Base-by-base conservation (phyloP, 257 asterid species). In the Salvia hispanica region DNA sequence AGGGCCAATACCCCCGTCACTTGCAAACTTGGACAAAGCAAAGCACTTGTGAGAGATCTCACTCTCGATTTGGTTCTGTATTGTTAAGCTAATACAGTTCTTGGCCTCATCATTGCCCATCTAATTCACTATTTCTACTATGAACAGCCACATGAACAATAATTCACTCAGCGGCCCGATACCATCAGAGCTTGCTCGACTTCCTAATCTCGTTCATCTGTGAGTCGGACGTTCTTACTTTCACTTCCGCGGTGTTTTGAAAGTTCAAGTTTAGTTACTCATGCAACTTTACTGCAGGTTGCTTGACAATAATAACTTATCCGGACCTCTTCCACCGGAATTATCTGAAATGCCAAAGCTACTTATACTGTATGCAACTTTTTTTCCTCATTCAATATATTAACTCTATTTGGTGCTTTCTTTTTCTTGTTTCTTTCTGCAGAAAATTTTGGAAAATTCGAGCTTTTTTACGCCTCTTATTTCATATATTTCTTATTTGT, bases 141-240 rank as follows among this genome's bases (percentile, higher is more conserved):
- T 76, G 76, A 74, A 7, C 71, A 94, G 99, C 84, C 99, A 94
- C 83, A 89, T 94, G 99, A 94, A 94, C 74, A 94, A 94, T 79
- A 94, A 94, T 81, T 94, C 95, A 51, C 82, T 94, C 54, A 87
- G 95, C 69, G 99, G 98, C 33, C 85, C 71, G 78, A 94, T 94
- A 68, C 99, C 99, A 11, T 56, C 85, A 3, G 92, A 80, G 80
- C 88, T 94, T 72, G 79, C 87, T 76, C 86, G 72, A 66, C 98
- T 94, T 70, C 98, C 99, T 37, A 73, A 6, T 18, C 96, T 94
- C 60, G 83, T 94, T 80, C 99, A 94, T 81, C 66, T 94, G 99
- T 94, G 86, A 88, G 99, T 89, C 40, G 62, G 59, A 67, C 37
- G 7, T 45, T 39, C 53, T 50, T 69, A 52, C 33, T 25, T 25